A percentile compares a stretch with the other conserved stretches of the same genome.
These are phyloP conservation scores for Diaporthe ilicicola DNA, from an alignment of 2,329 filamentous ascomycete species.

Conservation along the genomic window DNA sequence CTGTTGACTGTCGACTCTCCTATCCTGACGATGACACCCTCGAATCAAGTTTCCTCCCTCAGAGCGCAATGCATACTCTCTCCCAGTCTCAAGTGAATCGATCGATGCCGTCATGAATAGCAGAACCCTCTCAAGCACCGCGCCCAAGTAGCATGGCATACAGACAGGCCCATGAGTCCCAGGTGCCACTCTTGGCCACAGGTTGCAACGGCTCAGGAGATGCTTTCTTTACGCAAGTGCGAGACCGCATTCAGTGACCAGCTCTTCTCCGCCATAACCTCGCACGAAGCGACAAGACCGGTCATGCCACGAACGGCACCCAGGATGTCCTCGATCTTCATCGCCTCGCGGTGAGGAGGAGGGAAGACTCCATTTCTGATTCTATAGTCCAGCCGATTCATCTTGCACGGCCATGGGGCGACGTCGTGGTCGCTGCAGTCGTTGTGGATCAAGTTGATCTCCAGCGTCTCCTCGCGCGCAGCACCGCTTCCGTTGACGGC, in stretches of 20 bases:
- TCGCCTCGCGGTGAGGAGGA: not conserved
- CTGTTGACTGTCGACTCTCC: no score
- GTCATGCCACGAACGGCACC: not conserved
- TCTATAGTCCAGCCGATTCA: not conserved
- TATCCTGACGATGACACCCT: no score
- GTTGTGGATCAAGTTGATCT: slow-evolving; percentile 14
- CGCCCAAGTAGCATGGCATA: no score
- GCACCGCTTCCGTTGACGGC: not conserved
- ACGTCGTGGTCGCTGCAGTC: not conserved
- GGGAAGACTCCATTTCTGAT: not conserved
- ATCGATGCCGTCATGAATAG: not conserved
- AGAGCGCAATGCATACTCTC: not conserved
- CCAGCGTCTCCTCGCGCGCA: not conserved
- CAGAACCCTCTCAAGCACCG: not conserved
- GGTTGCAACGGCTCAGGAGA: not conserved
- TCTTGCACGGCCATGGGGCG: not conserved
- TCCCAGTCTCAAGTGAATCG: not conserved
- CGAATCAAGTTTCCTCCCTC: no score
- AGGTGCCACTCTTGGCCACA: no score
- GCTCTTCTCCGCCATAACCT: not conserved
- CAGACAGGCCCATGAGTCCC: no score
- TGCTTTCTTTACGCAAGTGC: not conserved
- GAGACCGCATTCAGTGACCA: not conserved
- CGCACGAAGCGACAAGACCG: not conserved
- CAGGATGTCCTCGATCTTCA: not conserved